Evolutionary conservation across 768 basidiomycete genomes (phyloP), one percentile per base, ranked within the genome.

Genomic region (Boletus huronensis): DNA sequence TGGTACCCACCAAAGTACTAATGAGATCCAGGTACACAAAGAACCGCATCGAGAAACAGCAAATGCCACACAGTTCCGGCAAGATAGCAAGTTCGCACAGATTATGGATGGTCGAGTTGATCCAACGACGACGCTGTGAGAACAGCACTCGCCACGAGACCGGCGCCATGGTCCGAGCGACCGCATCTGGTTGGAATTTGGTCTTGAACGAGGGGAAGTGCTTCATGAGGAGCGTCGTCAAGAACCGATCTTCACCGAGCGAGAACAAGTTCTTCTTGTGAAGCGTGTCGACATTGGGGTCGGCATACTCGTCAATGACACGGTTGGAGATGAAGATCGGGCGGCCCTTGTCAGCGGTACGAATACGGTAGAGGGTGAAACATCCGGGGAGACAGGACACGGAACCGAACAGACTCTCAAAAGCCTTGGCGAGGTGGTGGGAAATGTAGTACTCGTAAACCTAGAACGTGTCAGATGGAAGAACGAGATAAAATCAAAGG

Each of bases 341-440:
- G 49, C 84, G 79, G 25, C 84, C 84, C 64, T 85, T 87, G 71
- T 87, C 85, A n/a, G 81, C 79, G 2, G 86, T 85, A 21, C 85
- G 81, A 48, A 87, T 76, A 52, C 84, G 80, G 67, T 85, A 87
- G 64, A 87, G 76, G n/a, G 79, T 78, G 75, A 87, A 87, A 74
- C 84, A 87, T 50, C 85, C 84, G 0, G 85, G 84, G n/a, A 87
- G 70, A 79, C 85, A 86, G 40, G 85, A 82, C 58, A 87, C 84
- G 8, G 84, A 85, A 47, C 85, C 84, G 58, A 85, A 86, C 50
- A 86, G 69, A 45, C 79, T 80, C 69, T 87, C 84, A 67, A 87
- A 87, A 0, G 83, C 79, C 70, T 87, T 87, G 48, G 84, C 78
- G 40, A 86, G 72, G 58, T 88, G 81, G 60, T 83, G 83, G 0